Evolutionary conservation across 73 alveolate genomes (phyloP).

Genomic region (Uronychia setigera): DNA sequence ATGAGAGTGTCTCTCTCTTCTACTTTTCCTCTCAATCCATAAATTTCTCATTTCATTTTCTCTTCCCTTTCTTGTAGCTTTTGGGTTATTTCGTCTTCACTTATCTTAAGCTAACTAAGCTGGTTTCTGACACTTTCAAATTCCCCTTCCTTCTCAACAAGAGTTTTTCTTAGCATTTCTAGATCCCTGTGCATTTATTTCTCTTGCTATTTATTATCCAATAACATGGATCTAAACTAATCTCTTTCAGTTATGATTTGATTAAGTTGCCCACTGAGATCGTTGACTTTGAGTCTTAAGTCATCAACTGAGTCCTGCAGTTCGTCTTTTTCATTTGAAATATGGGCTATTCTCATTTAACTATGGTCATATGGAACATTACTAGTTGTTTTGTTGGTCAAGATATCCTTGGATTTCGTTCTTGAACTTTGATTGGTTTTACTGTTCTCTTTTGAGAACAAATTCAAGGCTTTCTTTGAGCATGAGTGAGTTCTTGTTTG

Average conservation of each 20-base stretch:
- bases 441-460: conserved; percentile 51
- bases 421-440: conserved; percentile 9
- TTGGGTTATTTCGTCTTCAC: no score
- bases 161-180: conserved; percentile 2
- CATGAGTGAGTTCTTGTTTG: conserved; percentile 30
- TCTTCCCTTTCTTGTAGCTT: no score
- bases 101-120: no score
- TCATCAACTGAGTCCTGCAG: conserved; percentile 12
- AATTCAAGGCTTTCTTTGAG: conserved; percentile 36
- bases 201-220: conserved; percentile 1
- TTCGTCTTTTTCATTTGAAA: no score
- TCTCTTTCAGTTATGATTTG: neutral
- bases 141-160: no score
- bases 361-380: no score
- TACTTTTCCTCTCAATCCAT: conserved; percentile 7
- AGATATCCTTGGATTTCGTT: neutral
- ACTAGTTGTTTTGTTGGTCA: neutral
- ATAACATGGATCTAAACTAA: neutral
- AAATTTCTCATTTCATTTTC: conserved; percentile 18
- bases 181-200: neutral
- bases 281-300: no score
- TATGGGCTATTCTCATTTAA: no score
- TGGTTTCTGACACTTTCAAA: no score
- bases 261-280: neutral
- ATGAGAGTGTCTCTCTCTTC: conserved; percentile 35